Conservation (phyloP, 1,284 basidiomycete species). For the Naganishia liquefaciens region DNA sequence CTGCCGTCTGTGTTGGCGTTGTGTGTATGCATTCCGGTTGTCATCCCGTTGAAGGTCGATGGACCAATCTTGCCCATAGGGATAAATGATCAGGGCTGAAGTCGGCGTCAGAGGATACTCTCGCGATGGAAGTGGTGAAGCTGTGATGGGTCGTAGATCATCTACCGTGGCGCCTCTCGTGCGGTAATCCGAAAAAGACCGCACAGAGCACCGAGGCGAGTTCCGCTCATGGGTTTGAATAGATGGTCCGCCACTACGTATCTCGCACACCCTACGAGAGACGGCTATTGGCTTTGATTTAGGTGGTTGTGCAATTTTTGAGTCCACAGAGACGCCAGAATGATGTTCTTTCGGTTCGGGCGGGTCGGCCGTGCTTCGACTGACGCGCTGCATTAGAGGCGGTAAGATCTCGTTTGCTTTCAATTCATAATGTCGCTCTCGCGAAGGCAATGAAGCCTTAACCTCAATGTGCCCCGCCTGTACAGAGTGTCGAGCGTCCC, state of each 20-base stretch:
- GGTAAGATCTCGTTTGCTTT: no score
- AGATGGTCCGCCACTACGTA: not conserved
- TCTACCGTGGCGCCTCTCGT: not conserved
- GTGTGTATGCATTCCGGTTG: not conserved
- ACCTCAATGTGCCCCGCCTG: not conserved
- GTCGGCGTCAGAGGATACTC: constrained; percentile 10
- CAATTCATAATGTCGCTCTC: not conserved
- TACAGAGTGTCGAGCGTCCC: constrained; percentile 12
- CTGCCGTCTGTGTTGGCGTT: not conserved
- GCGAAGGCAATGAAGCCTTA: no score
- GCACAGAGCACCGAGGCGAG: not conserved
- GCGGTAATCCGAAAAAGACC: not conserved
- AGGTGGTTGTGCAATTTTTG: not conserved
- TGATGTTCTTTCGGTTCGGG: no score
- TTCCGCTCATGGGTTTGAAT: no score
- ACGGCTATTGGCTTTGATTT: not conserved
- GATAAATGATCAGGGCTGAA: constrained; percentile 11
- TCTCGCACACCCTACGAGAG: constrained; percentile 11
- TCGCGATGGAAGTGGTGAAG: constrained; percentile 6
- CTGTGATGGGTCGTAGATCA: not conserved
- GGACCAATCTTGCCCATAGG: constrained; percentile 11
- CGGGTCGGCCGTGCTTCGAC: no score
- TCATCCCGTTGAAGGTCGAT: not conserved
- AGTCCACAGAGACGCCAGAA: no score
- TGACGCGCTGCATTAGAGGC: no score